phyloP scores from a whole-genome alignment of 768 basidiomycete species.

The Exidia glandulosa region DNA sequence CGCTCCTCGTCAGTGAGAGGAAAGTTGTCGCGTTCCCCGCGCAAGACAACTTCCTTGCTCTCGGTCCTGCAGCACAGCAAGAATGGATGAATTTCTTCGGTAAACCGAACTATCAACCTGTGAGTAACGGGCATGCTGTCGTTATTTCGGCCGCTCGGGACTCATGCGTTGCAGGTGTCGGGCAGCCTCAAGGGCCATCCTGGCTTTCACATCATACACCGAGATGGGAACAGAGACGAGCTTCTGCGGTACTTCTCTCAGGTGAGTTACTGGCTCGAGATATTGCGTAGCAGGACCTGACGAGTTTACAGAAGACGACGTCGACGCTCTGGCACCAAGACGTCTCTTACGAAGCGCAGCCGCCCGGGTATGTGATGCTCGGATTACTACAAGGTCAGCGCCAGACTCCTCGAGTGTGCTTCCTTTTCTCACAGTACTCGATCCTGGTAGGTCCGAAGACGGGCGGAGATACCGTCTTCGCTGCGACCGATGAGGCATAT shows the following conservation, averaged over 20 bases:
- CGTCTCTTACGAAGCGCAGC: slow-evolving; percentile 76
- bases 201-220: background rate
- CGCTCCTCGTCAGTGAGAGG: background rate
- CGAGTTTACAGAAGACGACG: background rate
- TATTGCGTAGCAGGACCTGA: background rate
- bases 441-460: background rate
- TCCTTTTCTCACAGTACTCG: background rate
- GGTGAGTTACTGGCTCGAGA: background rate
- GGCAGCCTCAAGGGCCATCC: background rate
- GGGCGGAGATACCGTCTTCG: slow-evolving; percentile 58
- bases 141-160: background rate
- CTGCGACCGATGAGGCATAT: slow-evolving; percentile 64
- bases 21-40: background rate
- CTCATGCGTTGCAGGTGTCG: background rate
- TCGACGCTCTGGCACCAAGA: slow-evolving; percentile 60
- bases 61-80: background rate
- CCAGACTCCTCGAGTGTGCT: background rate
- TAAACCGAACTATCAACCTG: background rate
- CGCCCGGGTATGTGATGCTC: slow-evolving; percentile 78
- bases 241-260: background rate
- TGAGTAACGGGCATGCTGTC: background rate
- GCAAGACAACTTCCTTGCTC: background rate
- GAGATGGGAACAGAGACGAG: background rate
- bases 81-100: background rate
- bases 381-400: slow-evolving; percentile 54